Percentiles rank a stretch among this genome's conserved stretches.
phyloP scores from a whole-genome alignment of 805 yeast species.

The Candida caryicola region DNA sequence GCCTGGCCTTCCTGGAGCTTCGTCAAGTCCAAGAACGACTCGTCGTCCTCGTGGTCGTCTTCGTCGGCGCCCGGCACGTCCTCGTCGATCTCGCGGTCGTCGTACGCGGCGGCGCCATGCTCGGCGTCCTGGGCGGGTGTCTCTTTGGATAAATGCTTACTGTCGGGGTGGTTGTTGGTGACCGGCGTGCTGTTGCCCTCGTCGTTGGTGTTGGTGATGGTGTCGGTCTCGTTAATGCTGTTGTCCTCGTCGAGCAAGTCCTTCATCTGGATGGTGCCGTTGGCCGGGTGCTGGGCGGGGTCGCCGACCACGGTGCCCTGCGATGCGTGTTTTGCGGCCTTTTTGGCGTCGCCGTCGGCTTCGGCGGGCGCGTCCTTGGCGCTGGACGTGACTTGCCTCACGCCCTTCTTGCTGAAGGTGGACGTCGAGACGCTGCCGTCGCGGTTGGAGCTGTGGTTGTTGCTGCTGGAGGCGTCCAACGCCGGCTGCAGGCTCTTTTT shows the following conservation, averaged over 20 bases:
- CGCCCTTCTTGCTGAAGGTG: not conserved
- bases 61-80: constrained; percentile 25
- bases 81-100: constrained; percentile 5
- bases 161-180: constrained; percentile 4
- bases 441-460: constrained; percentile 1
- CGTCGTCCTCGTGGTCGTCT: constrained; percentile 24
- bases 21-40: constrained; percentile 51
- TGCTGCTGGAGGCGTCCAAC: constrained; percentile 2
- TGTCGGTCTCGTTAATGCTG: constrained; percentile 41
- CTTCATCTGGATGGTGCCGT: constrained; percentile 15
- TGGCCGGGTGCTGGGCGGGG: constrained; percentile 1
- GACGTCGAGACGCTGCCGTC: not conserved
- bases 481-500: not conserved
- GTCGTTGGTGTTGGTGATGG: constrained; percentile 38
- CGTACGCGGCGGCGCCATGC: not conserved
- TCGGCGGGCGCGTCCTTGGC: not conserved
- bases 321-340: constrained; percentile 5
- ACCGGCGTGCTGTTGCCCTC: constrained; percentile 20
- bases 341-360: constrained; percentile 2
- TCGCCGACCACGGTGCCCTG: constrained; percentile 8
- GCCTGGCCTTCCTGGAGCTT: constrained; percentile 71
- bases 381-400: not conserved
- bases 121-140: not conserved
- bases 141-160: constrained; percentile 2
- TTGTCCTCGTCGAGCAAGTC: constrained; percentile 36